Evolutionary conservation across 768 basidiomycete genomes (phyloP).

Genomic region (Leccinellum albellum): DNA sequence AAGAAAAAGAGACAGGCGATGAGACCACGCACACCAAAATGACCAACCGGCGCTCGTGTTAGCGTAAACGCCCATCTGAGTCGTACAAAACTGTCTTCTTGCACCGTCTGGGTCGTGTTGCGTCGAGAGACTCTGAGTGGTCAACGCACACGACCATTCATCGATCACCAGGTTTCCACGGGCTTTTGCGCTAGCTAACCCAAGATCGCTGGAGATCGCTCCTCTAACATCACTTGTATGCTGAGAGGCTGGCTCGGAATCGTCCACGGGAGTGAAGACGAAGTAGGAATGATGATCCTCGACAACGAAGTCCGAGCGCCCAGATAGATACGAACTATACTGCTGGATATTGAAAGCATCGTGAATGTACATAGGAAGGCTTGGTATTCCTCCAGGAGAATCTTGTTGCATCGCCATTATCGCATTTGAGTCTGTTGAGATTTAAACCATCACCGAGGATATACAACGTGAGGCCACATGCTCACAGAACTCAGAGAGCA

Average conservation of each 20-base stretch:
- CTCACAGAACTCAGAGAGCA: constrained; percentile 40
- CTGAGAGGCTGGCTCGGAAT: constrained; percentile 39
- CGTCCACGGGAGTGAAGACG: constrained; percentile 57
- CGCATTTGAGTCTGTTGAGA: constrained; percentile 15
- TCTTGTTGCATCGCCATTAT: constrained; percentile 20
- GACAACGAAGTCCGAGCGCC: constrained; percentile 58
- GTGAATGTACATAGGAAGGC: constrained; percentile 63
- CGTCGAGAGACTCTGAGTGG: constrained; percentile 44
- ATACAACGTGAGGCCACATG: neutral
- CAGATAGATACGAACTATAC: constrained; percentile 40
- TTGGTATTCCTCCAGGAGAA: constrained; percentile 17
- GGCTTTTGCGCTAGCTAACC: constrained; percentile 26
- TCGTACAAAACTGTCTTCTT: constrained; percentile 49
- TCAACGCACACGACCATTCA: constrained; percentile 52
- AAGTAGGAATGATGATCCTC: constrained; percentile 76
- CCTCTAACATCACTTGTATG: constrained; percentile 39
- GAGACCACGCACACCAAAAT: constrained; percentile 57
- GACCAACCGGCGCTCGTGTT: constrained; percentile 58
- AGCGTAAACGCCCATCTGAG: constrained; percentile 56
- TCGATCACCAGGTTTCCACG: constrained; percentile 45
- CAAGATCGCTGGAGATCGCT: constrained; percentile 9
- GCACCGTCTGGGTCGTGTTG: constrained; percentile 45
- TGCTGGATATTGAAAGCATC: constrained; percentile 56
- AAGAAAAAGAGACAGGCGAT: neutral
- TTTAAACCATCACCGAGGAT: neutral